Percentiles rank a stretch among this genome's conserved stretches.
Conservation (phyloP, 257 asterid species). For the Solanum sparsipilum region DNA sequence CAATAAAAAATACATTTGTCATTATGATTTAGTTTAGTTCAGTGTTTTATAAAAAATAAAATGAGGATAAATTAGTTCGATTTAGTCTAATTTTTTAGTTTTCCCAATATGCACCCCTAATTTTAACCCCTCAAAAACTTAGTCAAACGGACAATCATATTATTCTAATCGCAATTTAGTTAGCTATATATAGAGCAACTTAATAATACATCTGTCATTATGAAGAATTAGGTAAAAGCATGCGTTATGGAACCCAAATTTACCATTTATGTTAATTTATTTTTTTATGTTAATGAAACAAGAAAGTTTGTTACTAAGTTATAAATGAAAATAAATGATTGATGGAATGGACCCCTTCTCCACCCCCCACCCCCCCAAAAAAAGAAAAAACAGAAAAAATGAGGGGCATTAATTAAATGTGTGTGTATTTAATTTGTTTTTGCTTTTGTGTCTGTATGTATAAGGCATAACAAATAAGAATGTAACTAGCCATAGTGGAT, state of each 20-base stretch:
- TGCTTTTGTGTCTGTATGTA: background rate
- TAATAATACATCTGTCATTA: background rate
- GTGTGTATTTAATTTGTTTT: background rate
- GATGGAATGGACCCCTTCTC: background rate
- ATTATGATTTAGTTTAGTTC: too few species aligned
- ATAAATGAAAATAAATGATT: background rate
- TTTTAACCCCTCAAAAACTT: background rate
- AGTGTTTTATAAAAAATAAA: too few species aligned
- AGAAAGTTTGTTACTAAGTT: background rate
- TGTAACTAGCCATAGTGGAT: background rate
- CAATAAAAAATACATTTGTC: too few species aligned
- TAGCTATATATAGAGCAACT: background rate
- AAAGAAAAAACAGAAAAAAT: background rate
- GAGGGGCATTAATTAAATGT: background rate
- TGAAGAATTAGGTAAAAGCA: background rate
- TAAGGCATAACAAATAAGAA: background rate
- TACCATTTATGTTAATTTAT: background rate
- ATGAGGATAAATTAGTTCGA: too few species aligned
- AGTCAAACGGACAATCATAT: background rate
- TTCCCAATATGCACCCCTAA: background rate
- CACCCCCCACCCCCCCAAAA: rapidly evolving
- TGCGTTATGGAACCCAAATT: background rate
- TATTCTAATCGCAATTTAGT: background rate
- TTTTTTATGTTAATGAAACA: background rate
- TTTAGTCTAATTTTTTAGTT: too few species aligned